A percentile compares a stretch with the other conserved stretches of the same genome.
phyloP scores from a whole-genome alignment of 345 rosid species.

The Euphorbia pulcherrima region DNA sequence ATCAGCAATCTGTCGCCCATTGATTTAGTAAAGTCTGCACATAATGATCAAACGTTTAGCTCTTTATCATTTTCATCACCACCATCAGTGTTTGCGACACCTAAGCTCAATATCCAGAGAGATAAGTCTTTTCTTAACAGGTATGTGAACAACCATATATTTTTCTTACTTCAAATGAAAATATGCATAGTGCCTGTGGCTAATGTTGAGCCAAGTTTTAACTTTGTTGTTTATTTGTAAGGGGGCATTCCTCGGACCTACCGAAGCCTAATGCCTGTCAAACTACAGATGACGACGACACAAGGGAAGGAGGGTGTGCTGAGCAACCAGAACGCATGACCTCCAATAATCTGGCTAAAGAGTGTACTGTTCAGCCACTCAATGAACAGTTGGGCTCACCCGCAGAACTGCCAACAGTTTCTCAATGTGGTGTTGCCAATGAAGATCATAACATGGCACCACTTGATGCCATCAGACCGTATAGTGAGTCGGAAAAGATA shows the following conservation, averaged over 20 bases:
- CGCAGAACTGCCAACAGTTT: slow-evolving; percentile 31
- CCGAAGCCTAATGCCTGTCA: slow-evolving; percentile 25
- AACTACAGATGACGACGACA: slow-evolving; percentile 23
- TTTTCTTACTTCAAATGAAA: neutral
- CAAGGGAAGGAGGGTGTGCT: slow-evolving; percentile 21
- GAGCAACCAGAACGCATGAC: slow-evolving; percentile 22
- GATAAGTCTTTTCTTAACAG: slow-evolving; percentile 44
- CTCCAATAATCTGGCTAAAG: slow-evolving; percentile 21
- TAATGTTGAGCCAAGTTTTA: slow-evolving; percentile 4
- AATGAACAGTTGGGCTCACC: slow-evolving; percentile 30
- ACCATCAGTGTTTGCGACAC: slow-evolving; percentile 44
- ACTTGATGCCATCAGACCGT: slow-evolving; percentile 19
- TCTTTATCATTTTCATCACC: slow-evolving; percentile 47
- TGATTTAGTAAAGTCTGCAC: slow-evolving; percentile 39
- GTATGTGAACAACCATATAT: slow-evolving; percentile 20
- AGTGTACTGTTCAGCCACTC: slow-evolving; percentile 19
- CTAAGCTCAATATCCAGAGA: slow-evolving; percentile 33
- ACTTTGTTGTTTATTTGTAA: slow-evolving; percentile 18
- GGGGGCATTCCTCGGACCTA: slow-evolving; percentile 35
- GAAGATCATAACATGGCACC: slow-evolving; percentile 29
- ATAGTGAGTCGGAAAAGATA: slow-evolving; percentile 12
- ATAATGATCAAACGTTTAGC: slow-evolving; percentile 29
- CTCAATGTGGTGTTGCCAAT: slow-evolving; percentile 25
- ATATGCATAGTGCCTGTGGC: neutral
- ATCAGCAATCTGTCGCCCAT: slow-evolving; percentile 61